Evolutionary conservation across 2,329 filamentous ascomycete species (phyloP), one percentile per base, ranked within the genome.

Genomic region (Colletotrichum sp.): DNA sequence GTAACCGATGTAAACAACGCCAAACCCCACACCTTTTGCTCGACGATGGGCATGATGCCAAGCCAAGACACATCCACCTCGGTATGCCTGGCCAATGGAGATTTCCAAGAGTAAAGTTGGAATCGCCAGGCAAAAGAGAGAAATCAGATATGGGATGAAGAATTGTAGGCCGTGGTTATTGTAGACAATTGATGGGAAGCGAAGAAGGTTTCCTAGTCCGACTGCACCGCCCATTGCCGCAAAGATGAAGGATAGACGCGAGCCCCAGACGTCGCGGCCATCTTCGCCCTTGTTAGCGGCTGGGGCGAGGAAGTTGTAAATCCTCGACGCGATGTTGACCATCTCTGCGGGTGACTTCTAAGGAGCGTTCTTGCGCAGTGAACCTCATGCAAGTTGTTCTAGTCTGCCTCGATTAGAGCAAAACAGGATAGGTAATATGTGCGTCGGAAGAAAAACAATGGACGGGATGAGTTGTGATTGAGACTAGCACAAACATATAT

Each of bases 41-140:
- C 88, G 84, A 24, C 82, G 79, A 78, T 90, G 87, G 71, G 90
- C 83, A 39, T 87, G 88, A 78, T 88, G 86, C 78, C 83, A 90
- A 1, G 89, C 88, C 34, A 89, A 85, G 18, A 89, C 86, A 1
- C 84, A 86, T 15, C 89, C 88, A 30, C 87, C 88, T 5, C 89
- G 88, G 77, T 90, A 90, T 1, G 88, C 88, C 74, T 90, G 94
- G 65, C 94, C 94, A 39, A 94, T 94, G 43, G 93, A 93, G 66
- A 91, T 89, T 76, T 91, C 88, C 28, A 91, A 85, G 7, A 89
- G 85, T 12, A 91, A 84, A 0, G 87, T 85, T 0, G 89, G 90
- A 21, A 91, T 90, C 15, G 89, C 89, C 52, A 91, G 83, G 13
- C 88, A 80, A 69, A 88, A 86, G 5, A 91, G 84, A 0, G 89